phyloP scores from a whole-genome alignment of 2,329 filamentous ascomycete genomes.

The Cryoendolithus antarcticus region DNA sequence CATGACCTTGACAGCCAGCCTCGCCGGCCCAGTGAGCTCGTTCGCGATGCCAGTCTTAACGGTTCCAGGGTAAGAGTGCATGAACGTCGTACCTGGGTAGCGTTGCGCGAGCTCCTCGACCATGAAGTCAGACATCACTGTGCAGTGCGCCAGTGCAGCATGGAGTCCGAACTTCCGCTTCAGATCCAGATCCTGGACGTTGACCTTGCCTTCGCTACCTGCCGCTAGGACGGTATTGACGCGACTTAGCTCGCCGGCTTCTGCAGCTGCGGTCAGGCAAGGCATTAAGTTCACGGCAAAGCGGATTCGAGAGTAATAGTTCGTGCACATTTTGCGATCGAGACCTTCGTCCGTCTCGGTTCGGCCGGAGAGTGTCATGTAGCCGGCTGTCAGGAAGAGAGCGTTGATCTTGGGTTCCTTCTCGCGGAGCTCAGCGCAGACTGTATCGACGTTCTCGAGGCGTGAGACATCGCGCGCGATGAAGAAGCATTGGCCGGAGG shows the following conservation, averaged over 20 bases:
- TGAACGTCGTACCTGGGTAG: conserved; percentile 36
- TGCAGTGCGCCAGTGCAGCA: conserved; percentile 28
- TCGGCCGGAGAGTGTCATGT: conserved; percentile 30
- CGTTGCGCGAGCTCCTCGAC: conserved; percentile 38
- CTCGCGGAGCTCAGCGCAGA: conserved; percentile 35
- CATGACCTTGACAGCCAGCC: conserved; percentile 22
- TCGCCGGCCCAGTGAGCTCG: conserved; percentile 22
- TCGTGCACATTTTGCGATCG: conserved; percentile 38
- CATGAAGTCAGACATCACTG: conserved; percentile 39
- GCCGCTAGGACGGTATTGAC: conserved; percentile 44
- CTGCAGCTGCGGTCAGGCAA: conserved; percentile 33
- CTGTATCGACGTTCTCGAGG: conserved; percentile 30
- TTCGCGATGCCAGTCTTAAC: conserved; percentile 35
- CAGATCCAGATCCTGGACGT: conserved; percentile 34
- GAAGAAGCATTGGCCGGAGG: conserved; percentile 26
- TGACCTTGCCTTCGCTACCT: conserved; percentile 40
- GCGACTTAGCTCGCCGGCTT: conserved; percentile 32
- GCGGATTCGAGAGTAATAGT: conserved; percentile 46
- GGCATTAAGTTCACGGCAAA: conserved; percentile 48
- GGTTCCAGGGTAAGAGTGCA: conserved; percentile 37
- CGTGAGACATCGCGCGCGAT: conserved; percentile 31
- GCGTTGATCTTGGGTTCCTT: conserved; percentile 43
- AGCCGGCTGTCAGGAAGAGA: conserved; percentile 42
- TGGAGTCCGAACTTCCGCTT: conserved; percentile 26
- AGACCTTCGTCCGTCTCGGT: conserved; percentile 46